A percentile compares a stretch with the other conserved stretches of the same genome.
Conservation (phyloP, 2,329 filamentous ascomycete species). For the Mariannaea elegans region DNA sequence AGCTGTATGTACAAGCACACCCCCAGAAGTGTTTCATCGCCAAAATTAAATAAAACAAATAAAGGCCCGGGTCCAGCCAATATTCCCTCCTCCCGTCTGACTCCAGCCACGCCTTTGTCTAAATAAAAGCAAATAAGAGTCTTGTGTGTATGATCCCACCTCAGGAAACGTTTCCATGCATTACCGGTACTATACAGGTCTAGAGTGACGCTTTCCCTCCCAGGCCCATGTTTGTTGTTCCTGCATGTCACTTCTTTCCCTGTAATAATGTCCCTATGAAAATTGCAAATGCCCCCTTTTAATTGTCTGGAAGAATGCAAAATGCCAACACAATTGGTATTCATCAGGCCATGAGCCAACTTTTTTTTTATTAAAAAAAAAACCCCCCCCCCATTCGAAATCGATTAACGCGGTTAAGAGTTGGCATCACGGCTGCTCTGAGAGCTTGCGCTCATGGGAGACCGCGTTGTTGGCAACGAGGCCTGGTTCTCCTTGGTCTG, state of each 20-base stretch:
- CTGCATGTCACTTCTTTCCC: background rate
- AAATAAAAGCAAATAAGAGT: constrained; percentile 15
- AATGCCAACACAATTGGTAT: background rate
- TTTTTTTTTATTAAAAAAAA: too few species aligned
- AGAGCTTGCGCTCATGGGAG: constrained; percentile 86
- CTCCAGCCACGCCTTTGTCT: constrained; percentile 24
- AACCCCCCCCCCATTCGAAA: background rate
- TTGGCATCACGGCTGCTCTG: constrained; percentile 91
- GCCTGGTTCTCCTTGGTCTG: constrained; percentile 75
- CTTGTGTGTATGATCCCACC: background rate
- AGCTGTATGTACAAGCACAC: background rate
- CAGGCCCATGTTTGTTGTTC: background rate
- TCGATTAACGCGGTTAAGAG: constrained; percentile 33
- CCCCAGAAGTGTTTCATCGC: constrained; percentile 4
- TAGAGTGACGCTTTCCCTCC: constrained; percentile 7
- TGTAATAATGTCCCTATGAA: background rate
- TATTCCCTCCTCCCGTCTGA: constrained; percentile 11
- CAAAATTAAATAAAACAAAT: background rate
- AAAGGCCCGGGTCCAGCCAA: background rate
- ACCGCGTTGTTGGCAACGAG: constrained; percentile 70
- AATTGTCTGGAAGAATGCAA: background rate
- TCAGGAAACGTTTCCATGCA: constrained; percentile 26
- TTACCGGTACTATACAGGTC: constrained; percentile 24
- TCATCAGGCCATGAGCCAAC: background rate
- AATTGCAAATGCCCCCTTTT: background rate